phyloP scores from a whole-genome alignment of 208 protist genomes.

The Trypanosoma melophagium region DNA sequence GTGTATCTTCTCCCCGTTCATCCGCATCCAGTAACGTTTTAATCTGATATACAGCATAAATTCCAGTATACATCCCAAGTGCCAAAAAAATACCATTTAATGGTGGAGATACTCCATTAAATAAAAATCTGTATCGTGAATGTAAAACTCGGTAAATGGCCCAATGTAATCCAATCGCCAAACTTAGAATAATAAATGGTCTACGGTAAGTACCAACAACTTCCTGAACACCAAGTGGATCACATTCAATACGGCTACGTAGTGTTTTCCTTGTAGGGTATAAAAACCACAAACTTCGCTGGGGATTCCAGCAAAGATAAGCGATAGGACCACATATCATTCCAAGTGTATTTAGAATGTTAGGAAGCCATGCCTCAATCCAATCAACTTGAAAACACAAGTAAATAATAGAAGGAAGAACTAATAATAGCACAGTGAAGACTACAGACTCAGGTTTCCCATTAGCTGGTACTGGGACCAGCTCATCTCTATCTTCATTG shows the following conservation, averaged over 20 bases:
- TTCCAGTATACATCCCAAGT: conserved; percentile 52
- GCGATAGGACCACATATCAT: conserved; percentile 50
- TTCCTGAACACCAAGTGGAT: conserved; percentile 66
- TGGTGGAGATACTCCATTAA: conserved; percentile 67
- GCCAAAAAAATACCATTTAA: conserved; percentile 63
- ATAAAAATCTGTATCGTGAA: conserved; percentile 80
- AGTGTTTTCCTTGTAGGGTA: conserved; percentile 23
- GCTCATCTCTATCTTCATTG: conserved; percentile 18
- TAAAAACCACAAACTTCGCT: conserved; percentile 80
- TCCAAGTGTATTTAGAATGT: conserved; percentile 64
- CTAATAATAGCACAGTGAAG: conserved; percentile 66
- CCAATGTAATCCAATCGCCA: conserved; percentile 48
- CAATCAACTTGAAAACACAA: conserved; percentile 72
- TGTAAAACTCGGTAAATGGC: conserved; percentile 59
- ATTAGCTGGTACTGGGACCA: conserved; percentile 50
- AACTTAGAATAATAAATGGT: conserved; percentile 36
- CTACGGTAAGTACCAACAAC: conserved; percentile 35
- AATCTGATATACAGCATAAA: conserved; percentile 50
- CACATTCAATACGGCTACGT: conserved; percentile 51
- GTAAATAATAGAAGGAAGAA: conserved; percentile 67
- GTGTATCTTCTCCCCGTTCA: conserved; percentile 37
- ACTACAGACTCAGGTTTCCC: conserved; percentile 58
- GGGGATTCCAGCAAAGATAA: conserved; percentile 63
- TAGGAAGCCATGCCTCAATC: conserved; percentile 45
- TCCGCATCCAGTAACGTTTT: conserved; percentile 64